phyloP scores from a whole-genome alignment of 164 flowering plant species.

The Vitis riparia region DNA sequence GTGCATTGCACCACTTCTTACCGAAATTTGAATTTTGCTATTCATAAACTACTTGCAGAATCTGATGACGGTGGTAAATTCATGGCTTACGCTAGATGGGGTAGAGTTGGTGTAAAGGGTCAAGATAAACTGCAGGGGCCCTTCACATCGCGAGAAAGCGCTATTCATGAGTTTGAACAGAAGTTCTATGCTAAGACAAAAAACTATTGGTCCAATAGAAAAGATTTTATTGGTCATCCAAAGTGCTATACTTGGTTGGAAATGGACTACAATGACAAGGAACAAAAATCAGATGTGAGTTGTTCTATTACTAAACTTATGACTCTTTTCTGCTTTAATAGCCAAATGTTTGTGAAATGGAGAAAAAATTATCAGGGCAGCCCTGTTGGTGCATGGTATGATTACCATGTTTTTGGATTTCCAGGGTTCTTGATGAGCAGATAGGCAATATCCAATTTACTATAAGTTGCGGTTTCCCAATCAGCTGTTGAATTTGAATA shows the following conservation, averaged over 20 bases:
- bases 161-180: conserved; percentile 30
- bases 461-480: too few species aligned
- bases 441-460: not conserved
- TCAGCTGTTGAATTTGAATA: not conserved
- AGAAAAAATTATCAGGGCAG: not conserved
- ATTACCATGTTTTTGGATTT: too few species aligned
- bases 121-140: conserved; percentile 39
- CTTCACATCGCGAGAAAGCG: conserved; percentile 27
- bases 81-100: conserved; percentile 47
- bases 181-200: conserved; percentile 41
- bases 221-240: conserved; percentile 27
- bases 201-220: conserved; percentile 38
- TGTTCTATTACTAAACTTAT: not conserved
- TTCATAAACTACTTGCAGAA: conserved; percentile 26
- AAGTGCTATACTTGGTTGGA: conserved; percentile 41
- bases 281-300: conserved; percentile 29
- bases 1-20: not conserved
- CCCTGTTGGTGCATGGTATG: not conserved
- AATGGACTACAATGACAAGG: conserved; percentile 38
- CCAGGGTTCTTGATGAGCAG: not conserved
- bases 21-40: not conserved
- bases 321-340: not conserved
- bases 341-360: not conserved
- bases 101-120: conserved; percentile 48
- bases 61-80: conserved; percentile 37